Base-by-base conservation (phyloP, 306 rosid species). In the Glycyrrhiza uralensis region DNA sequence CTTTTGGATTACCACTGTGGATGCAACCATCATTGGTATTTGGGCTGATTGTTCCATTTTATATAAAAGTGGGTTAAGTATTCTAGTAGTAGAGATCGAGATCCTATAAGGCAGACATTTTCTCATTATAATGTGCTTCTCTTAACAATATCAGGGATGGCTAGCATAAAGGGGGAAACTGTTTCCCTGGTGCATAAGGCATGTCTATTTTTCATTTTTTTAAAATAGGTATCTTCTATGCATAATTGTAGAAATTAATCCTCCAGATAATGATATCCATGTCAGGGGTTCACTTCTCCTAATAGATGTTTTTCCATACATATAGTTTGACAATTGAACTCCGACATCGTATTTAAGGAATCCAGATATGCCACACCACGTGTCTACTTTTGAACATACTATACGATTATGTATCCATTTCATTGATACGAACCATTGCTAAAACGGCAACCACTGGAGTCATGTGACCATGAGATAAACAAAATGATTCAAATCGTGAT, bases 121-220 rank as follows among this genome's bases (percentile, higher is more conserved):
- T 35, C 29, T 1, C 12, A 33, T 60, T 60, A 10, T 4, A 36
- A 36, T 36, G 13, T 36, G 17, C 33, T 36, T 7, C 26, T 60
- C 19, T 1, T 14, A 5, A 54, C 32, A 32, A 56, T 56, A 33
- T 41, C 52, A 13, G 28, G 17, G 56, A 56, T 73, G 38, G n/a
- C n/a, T n/a, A 35, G 61, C 44, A 47, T 67, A 60, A 73, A 67
- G 72, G 14, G n/a, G 7, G 42, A 22, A 62, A 61, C 5, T 17
- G 76, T 15, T 81, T 72, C 39, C 64, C 63, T 17, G 17, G 4
- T n/a, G 10, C 57, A 2, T 23, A 46, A 56, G 75, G 57, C 70
- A 70, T 64, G 58, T 28, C 7, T 52, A 4, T 29, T 56, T 28
- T 56, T 13, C n/a, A 28, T 5, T 6, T 10, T 56, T 56, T 23